These are phyloP conservation scores for Escallonia rubra DNA, from an alignment of 129 eudicot species.

Conservation along the genomic window DNA sequence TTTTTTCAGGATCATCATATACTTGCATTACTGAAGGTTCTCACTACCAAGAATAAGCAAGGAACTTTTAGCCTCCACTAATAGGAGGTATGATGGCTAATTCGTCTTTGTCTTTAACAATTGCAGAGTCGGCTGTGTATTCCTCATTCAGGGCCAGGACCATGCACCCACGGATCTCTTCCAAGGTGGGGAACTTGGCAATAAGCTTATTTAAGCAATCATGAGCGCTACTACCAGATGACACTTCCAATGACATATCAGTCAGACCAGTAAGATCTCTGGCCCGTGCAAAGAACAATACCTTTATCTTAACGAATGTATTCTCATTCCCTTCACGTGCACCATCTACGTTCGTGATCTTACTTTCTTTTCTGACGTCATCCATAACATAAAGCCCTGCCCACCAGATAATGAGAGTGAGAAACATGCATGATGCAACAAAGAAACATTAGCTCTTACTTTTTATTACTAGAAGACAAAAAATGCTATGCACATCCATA, in stretches of 20 bases:
- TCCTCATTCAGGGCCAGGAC: conserved; percentile 91
- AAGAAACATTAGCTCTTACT: too few relatives aligned
- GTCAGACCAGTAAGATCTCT: conserved; percentile 78
- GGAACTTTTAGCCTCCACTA: conserved; percentile 59
- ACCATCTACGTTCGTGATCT: not conserved
- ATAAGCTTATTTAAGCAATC: conserved; percentile 72
- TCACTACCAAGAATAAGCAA: too few relatives aligned
- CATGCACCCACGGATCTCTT: conserved; percentile 82
- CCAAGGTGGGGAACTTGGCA: conserved; percentile 53
- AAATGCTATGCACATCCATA: too few relatives aligned
- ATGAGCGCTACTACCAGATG: conserved; percentile 66
- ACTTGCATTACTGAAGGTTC: too few relatives aligned
- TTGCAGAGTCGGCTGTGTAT: conserved; percentile 56
- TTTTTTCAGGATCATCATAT: too few relatives aligned
- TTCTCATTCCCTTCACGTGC: conserved; percentile 16
- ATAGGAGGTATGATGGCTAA: conserved; percentile 98
- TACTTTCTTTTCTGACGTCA: not conserved
- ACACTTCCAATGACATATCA: conserved; percentile 58
- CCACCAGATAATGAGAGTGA: too few relatives aligned
- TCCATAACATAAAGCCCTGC: conserved; percentile 5
- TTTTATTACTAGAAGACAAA: too few relatives aligned
- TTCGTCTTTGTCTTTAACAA: conserved; percentile 76
- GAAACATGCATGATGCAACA: too few relatives aligned
- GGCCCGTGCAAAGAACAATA: conserved; percentile 90
- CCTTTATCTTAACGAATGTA: conserved; percentile 43